Base-by-base conservation (phyloP, 2,329 filamentous ascomycete species). In the Alternaria novae-zelandiae region DNA sequence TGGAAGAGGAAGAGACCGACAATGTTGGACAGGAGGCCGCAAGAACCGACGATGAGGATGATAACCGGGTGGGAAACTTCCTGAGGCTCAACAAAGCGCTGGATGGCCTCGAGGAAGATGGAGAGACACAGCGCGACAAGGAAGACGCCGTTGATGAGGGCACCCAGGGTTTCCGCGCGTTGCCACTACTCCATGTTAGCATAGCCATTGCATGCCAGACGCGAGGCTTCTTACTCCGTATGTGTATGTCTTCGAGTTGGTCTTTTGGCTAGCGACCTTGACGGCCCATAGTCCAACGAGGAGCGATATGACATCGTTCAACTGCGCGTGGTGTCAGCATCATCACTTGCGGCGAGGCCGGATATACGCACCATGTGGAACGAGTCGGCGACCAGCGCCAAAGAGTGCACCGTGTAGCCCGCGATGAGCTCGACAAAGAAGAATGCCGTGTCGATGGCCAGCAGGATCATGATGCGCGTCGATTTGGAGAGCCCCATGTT, bases 261-360 rank as follows among this genome's bases (percentile, higher is more conserved):
- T 92, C 69, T 90, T 92, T 74, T 92, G 89, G 78, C 92, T 92
- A 25, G 94, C 93, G 54, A 96, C 92, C 66, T 91, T 92, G 58
- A 99, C 96, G 57, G 96, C 96, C 95, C 96, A 99, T 44, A 98
- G 82, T 68, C 96, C 96, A 66, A 99, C 95, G 60, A 90, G 87
- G 13, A 99, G 85, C 1, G 96, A 98, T 65, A 99, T 90, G 72
- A 99, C 96, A 87, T 99, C 96, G 84, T 99, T 99, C 65, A 99
- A 86, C 91, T 94, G 57, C 21, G 57, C 45, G 45, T 32, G 30
- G 44, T 58, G 61, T 72, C 61, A 72, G 70, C 61, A 60, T 36
- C 36, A 50, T 43, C 36, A 49, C 45, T n/a, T 55, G 54, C 44
- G 30, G 25, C 23, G 15, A 23, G n/a, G 44, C 28, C 30, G 49